Percentiles rank a stretch among this genome's conserved stretches.
phyloP scores from a whole-genome alignment of 2,329 filamentous ascomycete genomes.

The Aureobasidium leucospermi region DNA sequence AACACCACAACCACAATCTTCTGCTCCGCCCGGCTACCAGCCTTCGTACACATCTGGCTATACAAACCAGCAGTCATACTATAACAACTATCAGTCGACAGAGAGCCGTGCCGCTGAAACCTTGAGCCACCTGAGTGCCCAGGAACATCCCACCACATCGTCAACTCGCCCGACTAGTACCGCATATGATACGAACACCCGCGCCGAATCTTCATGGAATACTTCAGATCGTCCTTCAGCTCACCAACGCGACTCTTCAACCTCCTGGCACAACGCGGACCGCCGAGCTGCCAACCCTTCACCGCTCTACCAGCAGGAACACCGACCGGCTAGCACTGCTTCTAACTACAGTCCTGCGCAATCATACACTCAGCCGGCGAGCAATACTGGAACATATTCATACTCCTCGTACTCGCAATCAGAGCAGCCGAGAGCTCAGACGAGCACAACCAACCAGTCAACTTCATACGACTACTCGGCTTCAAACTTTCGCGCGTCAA shows the following conservation, averaged over 20 bases:
- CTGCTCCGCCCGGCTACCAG: slow-evolving; percentile 3
- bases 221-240: not conserved
- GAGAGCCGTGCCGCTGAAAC: slow-evolving; percentile 17
- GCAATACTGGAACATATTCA: not conserved
- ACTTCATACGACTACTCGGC: not conserved
- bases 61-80: not conserved
- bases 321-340: not conserved
- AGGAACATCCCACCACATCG: not conserved
- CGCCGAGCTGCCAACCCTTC: not conserved
- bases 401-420: slow-evolving; percentile 6
- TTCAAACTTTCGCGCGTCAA: slow-evolving; percentile 2
- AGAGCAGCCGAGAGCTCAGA: slow-evolving; percentile 7
- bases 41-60: not conserved
- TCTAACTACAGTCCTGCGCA: slow-evolving; percentile 1
- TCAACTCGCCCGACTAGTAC: not conserved
- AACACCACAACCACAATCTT: slow-evolving; percentile 11
- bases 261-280: slow-evolving; percentile 1
- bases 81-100: slow-evolving; percentile 9
- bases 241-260: not conserved
- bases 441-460: not conserved
- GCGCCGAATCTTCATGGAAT: slow-evolving; percentile 5
- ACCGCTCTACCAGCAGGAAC: slow-evolving; percentile 1
- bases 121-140: slow-evolving; percentile 15
- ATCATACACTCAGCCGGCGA: slow-evolving; percentile 4
- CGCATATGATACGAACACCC: not conserved